These are phyloP conservation scores for Ceriops tagal DNA, from an alignment of 345 rosid species.

Conservation along the genomic window DNA sequence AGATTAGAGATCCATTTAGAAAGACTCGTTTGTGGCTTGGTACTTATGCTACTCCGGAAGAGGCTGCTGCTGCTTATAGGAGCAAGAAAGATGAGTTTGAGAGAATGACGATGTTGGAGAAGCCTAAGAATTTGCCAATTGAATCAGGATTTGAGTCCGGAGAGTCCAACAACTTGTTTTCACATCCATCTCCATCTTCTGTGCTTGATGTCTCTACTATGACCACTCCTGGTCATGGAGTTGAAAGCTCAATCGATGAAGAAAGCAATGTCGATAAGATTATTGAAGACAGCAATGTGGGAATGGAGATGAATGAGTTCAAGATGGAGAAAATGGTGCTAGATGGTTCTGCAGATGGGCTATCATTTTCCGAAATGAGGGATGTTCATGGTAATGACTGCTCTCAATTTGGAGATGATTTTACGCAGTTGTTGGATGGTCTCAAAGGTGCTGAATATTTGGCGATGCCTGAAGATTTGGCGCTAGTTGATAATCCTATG, in stretches of 20 bases:
- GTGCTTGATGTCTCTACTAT: constrained; percentile 39
- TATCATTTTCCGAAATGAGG: constrained; percentile 17
- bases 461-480: background rate
- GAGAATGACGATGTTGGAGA: constrained; percentile 7
- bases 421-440: constrained; percentile 6
- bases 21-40: constrained; percentile 52
- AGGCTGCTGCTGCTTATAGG: constrained; percentile 45
- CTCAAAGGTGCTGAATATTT: constrained; percentile 1
- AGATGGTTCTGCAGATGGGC: constrained; percentile 7
- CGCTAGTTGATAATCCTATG: background rate
- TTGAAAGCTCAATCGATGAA: background rate
- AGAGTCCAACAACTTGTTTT: constrained; percentile 7
- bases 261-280: constrained; percentile 1
- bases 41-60: constrained; percentile 44
- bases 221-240: constrained; percentile 4
- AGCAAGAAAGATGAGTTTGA: constrained; percentile 42
- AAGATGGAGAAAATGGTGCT: background rate
- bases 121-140: constrained; percentile 3
- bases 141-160: background rate
- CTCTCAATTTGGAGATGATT: constrained; percentile 1
- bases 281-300: constrained; percentile 7
- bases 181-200: constrained; percentile 42
- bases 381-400: constrained; percentile 7
- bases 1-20: constrained; percentile 47
- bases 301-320: background rate